A percentile compares a stretch with the other conserved stretches of the same genome.
Conservation (phyloP, 257 asterid genomes). For the Salvia hispanica region DNA sequence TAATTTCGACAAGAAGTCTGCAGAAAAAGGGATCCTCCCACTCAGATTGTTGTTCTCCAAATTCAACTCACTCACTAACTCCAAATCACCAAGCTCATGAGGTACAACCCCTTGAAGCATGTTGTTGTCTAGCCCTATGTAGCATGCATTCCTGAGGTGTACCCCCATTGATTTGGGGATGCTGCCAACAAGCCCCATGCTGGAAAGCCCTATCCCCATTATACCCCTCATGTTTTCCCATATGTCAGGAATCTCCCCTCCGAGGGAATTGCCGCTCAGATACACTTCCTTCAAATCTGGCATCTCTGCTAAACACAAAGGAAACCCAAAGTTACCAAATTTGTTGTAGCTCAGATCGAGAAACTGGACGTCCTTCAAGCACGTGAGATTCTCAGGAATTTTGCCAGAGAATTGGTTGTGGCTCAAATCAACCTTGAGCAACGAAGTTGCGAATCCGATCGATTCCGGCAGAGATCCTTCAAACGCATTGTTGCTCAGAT, state of each 20-base stretch:
- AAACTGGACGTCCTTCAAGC: conserved; percentile 55
- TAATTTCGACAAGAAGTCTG: conserved; percentile 48
- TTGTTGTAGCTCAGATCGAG: conserved; percentile 60
- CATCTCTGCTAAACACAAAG: conserved; percentile 59
- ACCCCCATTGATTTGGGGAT: conserved; percentile 73
- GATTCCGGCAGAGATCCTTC: conserved; percentile 47
- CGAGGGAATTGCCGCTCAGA: conserved; percentile 65
- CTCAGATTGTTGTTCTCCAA: conserved; percentile 74
- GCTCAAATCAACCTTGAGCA: conserved; percentile 63
- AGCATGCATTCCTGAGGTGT: conserved; percentile 50
- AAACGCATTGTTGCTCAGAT: conserved; percentile 61
- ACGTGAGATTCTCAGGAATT: conserved; percentile 52
- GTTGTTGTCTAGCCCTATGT: conserved; percentile 74
- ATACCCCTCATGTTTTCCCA: conserved; percentile 65
- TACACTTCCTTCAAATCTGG: conserved; percentile 60
- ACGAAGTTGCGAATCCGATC: conserved; percentile 50
- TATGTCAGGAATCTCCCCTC: conserved; percentile 78
- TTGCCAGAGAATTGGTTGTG: conserved; percentile 59
- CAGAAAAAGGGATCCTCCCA: conserved; percentile 77
- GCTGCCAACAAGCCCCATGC: conserved; percentile 61
- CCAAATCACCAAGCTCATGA: conserved; percentile 59
- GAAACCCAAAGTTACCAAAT: conserved; percentile 52
- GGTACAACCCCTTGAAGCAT: conserved; percentile 71
- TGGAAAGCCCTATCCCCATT: conserved; percentile 62
- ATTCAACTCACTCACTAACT: conserved; percentile 61